A percentile compares a stretch with the other conserved stretches of the same genome.
Evolutionary conservation across 2,329 filamentous ascomycete species (phyloP).

Genomic region (Penicillium sp.): DNA sequence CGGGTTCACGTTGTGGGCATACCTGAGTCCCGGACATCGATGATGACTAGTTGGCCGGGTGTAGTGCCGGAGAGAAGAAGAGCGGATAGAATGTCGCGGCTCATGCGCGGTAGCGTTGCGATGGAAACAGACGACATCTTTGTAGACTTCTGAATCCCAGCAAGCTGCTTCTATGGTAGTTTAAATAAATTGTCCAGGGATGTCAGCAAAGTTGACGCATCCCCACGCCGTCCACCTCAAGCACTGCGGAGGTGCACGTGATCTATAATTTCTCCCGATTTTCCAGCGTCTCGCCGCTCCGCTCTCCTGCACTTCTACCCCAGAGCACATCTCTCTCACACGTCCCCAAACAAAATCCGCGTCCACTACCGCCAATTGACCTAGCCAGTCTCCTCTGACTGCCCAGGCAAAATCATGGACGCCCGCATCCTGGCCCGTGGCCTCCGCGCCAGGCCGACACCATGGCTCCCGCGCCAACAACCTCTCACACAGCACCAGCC

Average conservation of each 20-base stretch:
- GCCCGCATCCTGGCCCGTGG: conserved; percentile 33
- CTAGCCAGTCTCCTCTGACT: neutral
- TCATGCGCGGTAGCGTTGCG: conserved; percentile 66
- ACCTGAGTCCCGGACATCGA: conserved; percentile 89
- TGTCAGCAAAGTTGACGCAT: neutral
- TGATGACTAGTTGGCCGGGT: conserved; percentile 63
- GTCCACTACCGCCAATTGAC: conserved; percentile 3
- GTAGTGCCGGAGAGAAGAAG: conserved; percentile 59
- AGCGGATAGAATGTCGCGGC: conserved; percentile 67
- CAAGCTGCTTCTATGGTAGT: neutral
- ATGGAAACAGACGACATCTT: conserved; percentile 60
- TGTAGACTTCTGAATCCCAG: too few species aligned
- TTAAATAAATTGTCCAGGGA: neutral
- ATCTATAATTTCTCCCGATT: conserved; percentile 30
- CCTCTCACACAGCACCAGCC: conserved; percentile 11
- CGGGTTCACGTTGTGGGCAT: conserved; percentile 20
- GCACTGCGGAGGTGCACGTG: conserved; percentile 22
- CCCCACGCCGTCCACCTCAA: conserved; percentile 1
- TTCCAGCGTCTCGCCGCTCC: conserved; percentile 16
- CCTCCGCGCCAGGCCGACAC: conserved; percentile 36
- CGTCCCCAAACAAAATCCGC: neutral
- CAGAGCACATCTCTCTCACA: conserved; percentile 1
- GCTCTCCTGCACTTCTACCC: conserved; percentile 7
- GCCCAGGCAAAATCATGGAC: conserved; percentile 31
- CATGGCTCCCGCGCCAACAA: conserved; percentile 26